Evolutionary conservation across 257 asterid species (phyloP).

Genomic region (Solanum etuberosum): DNA sequence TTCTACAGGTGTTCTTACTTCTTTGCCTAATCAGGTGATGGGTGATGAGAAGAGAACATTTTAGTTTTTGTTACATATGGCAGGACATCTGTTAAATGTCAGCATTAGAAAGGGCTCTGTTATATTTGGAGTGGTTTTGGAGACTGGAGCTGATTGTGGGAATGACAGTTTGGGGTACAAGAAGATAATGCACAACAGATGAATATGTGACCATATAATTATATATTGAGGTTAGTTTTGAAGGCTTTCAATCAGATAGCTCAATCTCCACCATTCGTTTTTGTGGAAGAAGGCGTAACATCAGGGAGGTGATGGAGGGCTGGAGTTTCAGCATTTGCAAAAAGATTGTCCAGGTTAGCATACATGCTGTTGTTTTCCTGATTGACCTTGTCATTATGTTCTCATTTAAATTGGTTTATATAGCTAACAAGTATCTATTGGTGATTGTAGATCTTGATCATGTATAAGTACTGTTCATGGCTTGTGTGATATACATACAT

Average conservation of each 20-base stretch:
- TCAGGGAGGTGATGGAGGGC: constrained; percentile 20
- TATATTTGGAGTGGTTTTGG: constrained; percentile 18
- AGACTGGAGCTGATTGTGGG: constrained; percentile 12
- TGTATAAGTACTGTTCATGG: background rate
- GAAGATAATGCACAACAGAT: constrained; percentile 12
- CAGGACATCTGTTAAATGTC: constrained; percentile 23
- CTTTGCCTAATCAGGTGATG: constrained; percentile 23
- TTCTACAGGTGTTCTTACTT: constrained; percentile 12
- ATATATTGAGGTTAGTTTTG: constrained; percentile 21
- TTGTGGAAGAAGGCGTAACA: constrained; percentile 15
- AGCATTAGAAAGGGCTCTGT: constrained; percentile 18
- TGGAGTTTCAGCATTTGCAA: constrained; percentile 37
- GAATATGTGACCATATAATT: constrained; percentile 18
- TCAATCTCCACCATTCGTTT: constrained; percentile 8
- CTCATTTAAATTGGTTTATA: background rate
- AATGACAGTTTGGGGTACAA: constrained; percentile 14
- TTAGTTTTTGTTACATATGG: constrained; percentile 29
- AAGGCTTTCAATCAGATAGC: constrained; percentile 13
- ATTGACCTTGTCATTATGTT: background rate
- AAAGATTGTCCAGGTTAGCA: constrained; percentile 29
- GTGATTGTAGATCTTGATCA: background rate
- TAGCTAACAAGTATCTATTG: background rate
- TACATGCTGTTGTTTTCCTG: background rate
- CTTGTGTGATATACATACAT: background rate
- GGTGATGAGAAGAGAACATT: constrained; percentile 27